Evolutionary conservation across 371 early-diverging fungal genomes (phyloP).

Genomic region (Mucor ambiguus): DNA sequence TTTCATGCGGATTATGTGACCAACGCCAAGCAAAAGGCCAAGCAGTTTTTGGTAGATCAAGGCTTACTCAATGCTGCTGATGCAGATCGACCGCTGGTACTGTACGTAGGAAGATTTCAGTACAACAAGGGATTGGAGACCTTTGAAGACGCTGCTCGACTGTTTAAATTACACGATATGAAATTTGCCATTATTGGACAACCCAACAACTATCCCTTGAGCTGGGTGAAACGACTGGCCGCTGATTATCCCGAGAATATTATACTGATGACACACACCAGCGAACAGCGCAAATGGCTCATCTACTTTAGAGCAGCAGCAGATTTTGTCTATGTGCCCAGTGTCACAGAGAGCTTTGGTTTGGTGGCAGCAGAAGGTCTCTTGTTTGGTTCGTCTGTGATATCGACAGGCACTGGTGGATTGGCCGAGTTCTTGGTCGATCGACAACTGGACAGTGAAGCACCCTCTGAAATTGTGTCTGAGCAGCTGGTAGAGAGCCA

Average conservation of each 20-base stretch:
- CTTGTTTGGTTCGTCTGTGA: conserved; percentile 61
- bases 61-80: conserved; percentile 47
- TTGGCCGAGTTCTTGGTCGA: conserved; percentile 60
- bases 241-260: conserved; percentile 48
- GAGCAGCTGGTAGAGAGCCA: conserved; percentile 26
- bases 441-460: conserved; percentile 27
- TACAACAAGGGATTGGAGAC: conserved; percentile 63
- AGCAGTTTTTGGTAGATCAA: conserved; percentile 53
- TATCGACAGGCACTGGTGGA: conserved; percentile 63
- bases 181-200: conserved; percentile 65
- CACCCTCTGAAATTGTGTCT: conserved; percentile 14
- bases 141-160: conserved; percentile 45
- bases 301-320: conserved; percentile 62
- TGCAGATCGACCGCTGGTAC: conserved; percentile 49
- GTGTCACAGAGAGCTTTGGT: conserved; percentile 63
- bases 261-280: conserved; percentile 42
- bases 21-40: conserved; percentile 55
- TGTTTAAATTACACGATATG: conserved; percentile 45
- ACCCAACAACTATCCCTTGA: conserved; percentile 58
- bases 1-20: conserved; percentile 37
- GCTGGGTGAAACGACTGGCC: conserved; percentile 44
- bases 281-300: conserved; percentile 54
- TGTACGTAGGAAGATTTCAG: conserved; percentile 67
- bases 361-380: conserved; percentile 67
- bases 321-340: conserved; percentile 65